These are phyloP conservation scores for Phytopythium aichiense DNA, from an alignment of 352 stramenopile genomes.

Conservation along the genomic window DNA sequence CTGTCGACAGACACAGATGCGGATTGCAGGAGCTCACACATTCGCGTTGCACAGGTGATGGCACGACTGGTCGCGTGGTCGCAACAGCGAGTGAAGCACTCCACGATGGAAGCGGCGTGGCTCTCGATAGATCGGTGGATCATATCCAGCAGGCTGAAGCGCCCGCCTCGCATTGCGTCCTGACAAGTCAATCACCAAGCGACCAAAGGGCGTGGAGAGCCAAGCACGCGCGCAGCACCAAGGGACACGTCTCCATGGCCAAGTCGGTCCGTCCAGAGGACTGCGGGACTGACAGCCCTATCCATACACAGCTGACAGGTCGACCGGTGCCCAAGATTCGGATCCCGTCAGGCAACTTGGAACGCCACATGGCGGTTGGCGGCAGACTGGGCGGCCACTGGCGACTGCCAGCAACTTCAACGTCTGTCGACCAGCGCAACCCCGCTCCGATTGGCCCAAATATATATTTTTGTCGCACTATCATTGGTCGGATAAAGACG, in stretches of 20 bases:
- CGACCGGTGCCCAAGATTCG: not conserved
- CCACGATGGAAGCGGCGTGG: not conserved
- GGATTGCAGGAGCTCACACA: not conserved
- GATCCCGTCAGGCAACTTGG: not conserved
- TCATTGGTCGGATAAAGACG: not conserved
- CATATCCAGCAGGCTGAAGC: too few species aligned
- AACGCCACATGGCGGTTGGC: not conserved
- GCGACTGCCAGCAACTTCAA: conserved; percentile 1
- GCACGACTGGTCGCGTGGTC: not conserved
- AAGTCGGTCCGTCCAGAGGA: too few species aligned
- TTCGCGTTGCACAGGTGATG: not conserved
- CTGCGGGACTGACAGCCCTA: not conserved
- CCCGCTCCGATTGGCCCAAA: not conserved
- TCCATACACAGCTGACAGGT: too few species aligned
- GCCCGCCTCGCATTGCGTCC: too few species aligned
- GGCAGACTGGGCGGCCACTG: not conserved
- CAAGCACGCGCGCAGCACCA: too few species aligned
- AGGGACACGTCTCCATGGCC: too few species aligned
- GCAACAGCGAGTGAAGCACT: not conserved
- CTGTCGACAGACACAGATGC: not conserved
- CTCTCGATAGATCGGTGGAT: too few species aligned
- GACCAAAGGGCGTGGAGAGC: too few species aligned
- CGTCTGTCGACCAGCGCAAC: not conserved
- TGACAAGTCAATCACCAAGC: too few species aligned
- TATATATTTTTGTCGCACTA: too few species aligned